Conservation (phyloP, 1,139 yeast genomes). For the Yamadazyma conglobata region DNA sequence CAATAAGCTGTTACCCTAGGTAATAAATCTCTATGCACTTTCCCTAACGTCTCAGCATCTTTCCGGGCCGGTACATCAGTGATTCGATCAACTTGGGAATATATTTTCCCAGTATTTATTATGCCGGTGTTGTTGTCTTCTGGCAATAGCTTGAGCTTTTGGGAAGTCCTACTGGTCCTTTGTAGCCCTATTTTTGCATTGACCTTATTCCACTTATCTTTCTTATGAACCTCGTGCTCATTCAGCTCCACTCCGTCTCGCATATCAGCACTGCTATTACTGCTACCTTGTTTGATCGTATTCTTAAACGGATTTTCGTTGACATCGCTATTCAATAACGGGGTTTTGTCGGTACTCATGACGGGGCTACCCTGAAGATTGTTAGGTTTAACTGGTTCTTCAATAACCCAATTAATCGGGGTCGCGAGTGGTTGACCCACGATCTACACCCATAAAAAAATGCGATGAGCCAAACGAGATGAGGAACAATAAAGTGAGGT, state of each 20-base stretch:
- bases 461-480: no score
- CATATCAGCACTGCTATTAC: slow-evolving; percentile 1
- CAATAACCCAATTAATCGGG: no score
- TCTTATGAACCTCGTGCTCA: not conserved
- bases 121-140: slow-evolving; percentile 41
- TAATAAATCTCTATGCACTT: slow-evolving; percentile 75
- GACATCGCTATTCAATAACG: slow-evolving; percentile 8
- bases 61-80: slow-evolving; percentile 89
- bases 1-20: slow-evolving; percentile 96
- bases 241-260: not conserved
- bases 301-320: slow-evolving; percentile 10
- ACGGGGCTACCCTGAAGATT: not conserved
- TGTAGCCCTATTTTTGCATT: slow-evolving; percentile 65
- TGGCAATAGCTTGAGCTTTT: slow-evolving; percentile 80
- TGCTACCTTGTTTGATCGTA: not conserved
- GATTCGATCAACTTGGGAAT: slow-evolving; percentile 79
- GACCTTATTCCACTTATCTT: slow-evolving; percentile 4
- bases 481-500: no score
- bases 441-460: no score
- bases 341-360: slow-evolving; percentile 9
- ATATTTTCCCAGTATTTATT: slow-evolving; percentile 35
- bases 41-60: slow-evolving; percentile 92
- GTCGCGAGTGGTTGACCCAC: no score
- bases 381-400: not conserved
- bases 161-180: slow-evolving; percentile 83